Evolutionary conservation across 106 monocot species (phyloP).

Genomic region (Xerophyta viscosa): DNA sequence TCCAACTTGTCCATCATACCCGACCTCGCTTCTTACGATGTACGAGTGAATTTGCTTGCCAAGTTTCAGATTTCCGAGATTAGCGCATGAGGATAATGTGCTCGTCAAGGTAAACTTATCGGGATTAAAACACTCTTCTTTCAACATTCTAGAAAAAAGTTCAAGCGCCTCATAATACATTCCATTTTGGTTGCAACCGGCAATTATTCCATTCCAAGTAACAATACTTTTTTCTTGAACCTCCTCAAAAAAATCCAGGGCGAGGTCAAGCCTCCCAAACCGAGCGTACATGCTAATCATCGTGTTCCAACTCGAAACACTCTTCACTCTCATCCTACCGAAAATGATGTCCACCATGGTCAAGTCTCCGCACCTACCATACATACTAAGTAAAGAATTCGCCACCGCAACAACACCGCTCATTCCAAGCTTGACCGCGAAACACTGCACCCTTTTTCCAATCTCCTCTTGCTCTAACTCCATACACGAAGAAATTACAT

Average conservation of each 20-base stretch:
- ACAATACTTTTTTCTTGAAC: conserved; percentile 55
- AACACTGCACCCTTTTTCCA: conserved; percentile 70
- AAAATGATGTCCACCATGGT: conserved; percentile 49
- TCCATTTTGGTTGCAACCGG: conserved; percentile 81
- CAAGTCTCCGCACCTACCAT: conserved; percentile 53
- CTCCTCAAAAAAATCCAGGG: conserved; percentile 38
- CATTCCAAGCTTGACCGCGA: conserved; percentile 75
- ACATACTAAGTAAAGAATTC: conserved; percentile 81
- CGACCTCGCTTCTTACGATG: conserved; percentile 41
- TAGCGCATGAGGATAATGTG: conserved; percentile 72
- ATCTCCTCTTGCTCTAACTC: conserved; percentile 4
- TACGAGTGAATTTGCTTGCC: conserved; percentile 65
- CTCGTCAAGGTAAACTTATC: conserved; percentile 69
- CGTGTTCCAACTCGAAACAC: conserved; percentile 68
- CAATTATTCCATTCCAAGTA: conserved; percentile 83
- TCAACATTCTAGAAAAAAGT: conserved; percentile 61
- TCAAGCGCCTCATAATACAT: conserved; percentile 46
- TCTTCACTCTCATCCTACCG: conserved; percentile 52
- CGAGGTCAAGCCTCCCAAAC: conserved; percentile 46
- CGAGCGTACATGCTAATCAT: conserved; percentile 63
- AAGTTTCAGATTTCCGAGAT: conserved; percentile 33
- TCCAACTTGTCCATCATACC: conserved; percentile 34
- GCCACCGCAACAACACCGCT: conserved; percentile 42
- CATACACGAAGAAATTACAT: conserved; percentile 66
- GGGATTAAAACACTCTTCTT: conserved; percentile 24